Evolutionary conservation across 2,329 filamentous ascomycete genomes (phyloP).

Genomic region (Diaporthe sp.): DNA sequence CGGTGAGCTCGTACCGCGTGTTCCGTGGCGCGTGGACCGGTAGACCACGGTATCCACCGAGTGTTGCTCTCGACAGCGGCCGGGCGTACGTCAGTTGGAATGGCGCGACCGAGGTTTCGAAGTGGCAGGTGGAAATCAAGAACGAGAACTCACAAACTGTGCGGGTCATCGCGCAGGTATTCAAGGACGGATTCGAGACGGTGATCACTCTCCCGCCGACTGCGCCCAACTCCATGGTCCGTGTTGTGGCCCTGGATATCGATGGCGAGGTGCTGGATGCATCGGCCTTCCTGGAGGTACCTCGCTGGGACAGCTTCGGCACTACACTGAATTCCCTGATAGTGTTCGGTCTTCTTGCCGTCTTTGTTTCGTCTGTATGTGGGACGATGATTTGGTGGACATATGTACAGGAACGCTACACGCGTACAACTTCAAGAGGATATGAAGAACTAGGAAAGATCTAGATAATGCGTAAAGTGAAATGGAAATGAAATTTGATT

Average conservation of each 20-base stretch:
- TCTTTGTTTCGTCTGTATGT: constrained; percentile 30
- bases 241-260: constrained; percentile 32
- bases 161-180: constrained; percentile 36
- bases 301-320: constrained; percentile 29
- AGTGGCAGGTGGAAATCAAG: constrained; percentile 43
- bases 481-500: neutral
- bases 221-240: constrained; percentile 29
- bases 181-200: constrained; percentile 42
- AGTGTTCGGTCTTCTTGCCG: neutral
- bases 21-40: constrained; percentile 43
- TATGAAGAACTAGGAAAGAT: constrained; percentile 6
- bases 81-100: constrained; percentile 44
- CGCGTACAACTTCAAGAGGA: neutral
- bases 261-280: constrained; percentile 36
- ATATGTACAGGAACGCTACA: constrained; percentile 14
- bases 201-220: constrained; percentile 39
- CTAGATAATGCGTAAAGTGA: neutral
- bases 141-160: constrained; percentile 25
- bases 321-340: constrained; percentile 35
- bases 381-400: constrained; percentile 38
- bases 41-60: constrained; percentile 37
- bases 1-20: constrained; percentile 44
- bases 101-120: constrained; percentile 42
- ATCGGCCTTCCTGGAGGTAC: constrained; percentile 36
- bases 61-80: constrained; percentile 32